Conservation (phyloP, 495 filamentous ascomycete species). For the Neurospora sp. region DNA sequence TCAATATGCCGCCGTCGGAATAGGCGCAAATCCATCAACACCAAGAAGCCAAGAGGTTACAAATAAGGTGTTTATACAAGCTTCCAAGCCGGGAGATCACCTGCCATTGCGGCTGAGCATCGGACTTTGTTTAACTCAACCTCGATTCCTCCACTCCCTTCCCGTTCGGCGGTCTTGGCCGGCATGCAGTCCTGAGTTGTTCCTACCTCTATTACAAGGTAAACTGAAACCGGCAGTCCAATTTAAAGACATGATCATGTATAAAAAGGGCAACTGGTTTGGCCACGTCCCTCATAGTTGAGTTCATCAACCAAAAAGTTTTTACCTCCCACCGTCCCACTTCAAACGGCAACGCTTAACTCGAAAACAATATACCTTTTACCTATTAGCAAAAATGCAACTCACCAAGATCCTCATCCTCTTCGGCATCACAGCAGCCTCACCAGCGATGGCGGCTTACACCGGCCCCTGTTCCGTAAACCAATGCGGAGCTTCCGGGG, state of each 20-base stretch:
- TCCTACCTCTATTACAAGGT: too few species aligned
- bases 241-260: neutral
- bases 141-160: neutral
- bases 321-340: too few species aligned
- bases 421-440: neutral
- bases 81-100: neutral
- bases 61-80: conserved; percentile 3
- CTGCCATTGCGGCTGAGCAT: neutral
- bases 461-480: conserved; percentile 13
- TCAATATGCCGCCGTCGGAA: neutral
- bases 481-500: conserved; percentile 11
- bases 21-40: neutral
- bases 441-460: conserved; percentile 8
- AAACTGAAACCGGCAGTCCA: neutral
- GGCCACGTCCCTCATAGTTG: too few species aligned
- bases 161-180: neutral
- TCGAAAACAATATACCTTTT: neutral
- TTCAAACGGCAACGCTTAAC: neutral
- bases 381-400: neutral
- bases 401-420: neutral
- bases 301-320: too few species aligned
- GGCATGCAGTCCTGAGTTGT: neutral
- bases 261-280: neutral
- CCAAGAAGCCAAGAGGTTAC: conserved; percentile 4
- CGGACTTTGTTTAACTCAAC: neutral